These are phyloP conservation scores for Alternaria metachromatica DNA, from an alignment of 2,329 filamentous ascomycete species.

Conservation along the genomic window DNA sequence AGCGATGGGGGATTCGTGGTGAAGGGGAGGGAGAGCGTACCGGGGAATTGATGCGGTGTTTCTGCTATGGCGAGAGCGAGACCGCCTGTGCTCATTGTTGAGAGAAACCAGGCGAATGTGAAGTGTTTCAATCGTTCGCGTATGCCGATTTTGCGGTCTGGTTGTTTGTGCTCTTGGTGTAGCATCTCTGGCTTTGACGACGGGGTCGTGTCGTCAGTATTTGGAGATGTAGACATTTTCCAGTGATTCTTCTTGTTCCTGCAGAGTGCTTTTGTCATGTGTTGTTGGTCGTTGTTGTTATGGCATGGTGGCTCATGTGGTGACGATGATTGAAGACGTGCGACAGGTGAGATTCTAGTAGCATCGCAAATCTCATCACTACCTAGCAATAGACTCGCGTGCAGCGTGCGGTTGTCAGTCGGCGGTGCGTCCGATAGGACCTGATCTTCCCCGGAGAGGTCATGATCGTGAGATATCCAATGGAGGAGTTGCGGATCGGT, in stretches of 20 bases:
- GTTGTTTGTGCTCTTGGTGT: background rate
- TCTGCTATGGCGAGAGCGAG: constrained; percentile 52
- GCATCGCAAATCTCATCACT: background rate
- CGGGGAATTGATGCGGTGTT: constrained; percentile 50
- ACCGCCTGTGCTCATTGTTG: constrained; percentile 56
- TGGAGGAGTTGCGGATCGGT: background rate
- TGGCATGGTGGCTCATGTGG: background rate
- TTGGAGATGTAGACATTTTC: background rate
- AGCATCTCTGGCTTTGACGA: background rate
- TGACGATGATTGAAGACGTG: background rate
- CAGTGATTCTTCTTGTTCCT: background rate
- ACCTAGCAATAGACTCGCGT: background rate
- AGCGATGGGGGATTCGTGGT: no score
- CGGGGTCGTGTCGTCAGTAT: background rate
- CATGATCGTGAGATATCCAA: background rate
- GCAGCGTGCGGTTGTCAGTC: background rate
- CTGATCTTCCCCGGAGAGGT: background rate
- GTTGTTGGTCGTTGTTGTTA: background rate
- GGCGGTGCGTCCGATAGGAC: background rate
- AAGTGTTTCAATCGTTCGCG: constrained; percentile 45
- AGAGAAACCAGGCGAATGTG: constrained; percentile 56
- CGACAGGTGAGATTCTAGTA: background rate
- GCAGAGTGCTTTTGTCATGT: background rate
- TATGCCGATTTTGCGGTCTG: constrained; percentile 13
- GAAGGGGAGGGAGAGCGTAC: no score